Base-by-base conservation (phyloP, 106 monocot genomes). In the Dendrobium huoshanense region DNA sequence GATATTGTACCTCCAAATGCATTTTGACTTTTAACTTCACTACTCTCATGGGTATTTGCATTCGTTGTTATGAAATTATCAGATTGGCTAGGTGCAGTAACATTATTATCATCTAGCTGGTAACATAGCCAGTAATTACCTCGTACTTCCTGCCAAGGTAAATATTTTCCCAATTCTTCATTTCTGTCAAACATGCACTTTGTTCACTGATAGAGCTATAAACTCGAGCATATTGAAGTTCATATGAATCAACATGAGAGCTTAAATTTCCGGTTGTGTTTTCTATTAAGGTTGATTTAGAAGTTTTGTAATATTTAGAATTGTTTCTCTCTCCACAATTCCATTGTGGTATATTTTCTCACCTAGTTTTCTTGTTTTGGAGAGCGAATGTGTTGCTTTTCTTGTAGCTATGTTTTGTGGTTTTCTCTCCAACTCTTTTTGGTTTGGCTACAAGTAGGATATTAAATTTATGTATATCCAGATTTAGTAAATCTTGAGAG, bases 101-200 rank as follows among this genome's bases (percentile, higher is more conserved):
- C 29, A 74, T 88, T 80, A 79, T 73, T 79, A 83, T 75, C 78
- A 82, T 86, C 92, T 33, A 89, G 55, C 80, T 88, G 92, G 82
- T 88, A 85, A 88, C 92, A 92, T 58, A 88, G 84, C 25, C 88
- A 10, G 87, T 85, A 64, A 48, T 83, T 5, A 77, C 7, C 70
- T 95, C 90, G 74, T 91, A 99, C 82, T 93, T 95, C 99, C 99
- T 95, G 59, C 95, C 99, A 5, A 95, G 99, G 76, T 95, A 99
- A 67, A 90, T 80, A 74, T 86, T 93, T 77, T 99, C 95, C 89
- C 89, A 95, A 65, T 91, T 87, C 68, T 91, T 79, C 37, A 84
- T 67, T 77, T 90, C 91, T 73, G 86, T 87, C 25, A 47, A 59
- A 76, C 85, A 79, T 2, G 77, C 44, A n/a, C 20, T 29, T 41